Evolutionary conservation across 2,329 filamentous ascomycete genomes (phyloP), one percentile per base, ranked within the genome.

Genomic region (Cercospora janseana): DNA sequence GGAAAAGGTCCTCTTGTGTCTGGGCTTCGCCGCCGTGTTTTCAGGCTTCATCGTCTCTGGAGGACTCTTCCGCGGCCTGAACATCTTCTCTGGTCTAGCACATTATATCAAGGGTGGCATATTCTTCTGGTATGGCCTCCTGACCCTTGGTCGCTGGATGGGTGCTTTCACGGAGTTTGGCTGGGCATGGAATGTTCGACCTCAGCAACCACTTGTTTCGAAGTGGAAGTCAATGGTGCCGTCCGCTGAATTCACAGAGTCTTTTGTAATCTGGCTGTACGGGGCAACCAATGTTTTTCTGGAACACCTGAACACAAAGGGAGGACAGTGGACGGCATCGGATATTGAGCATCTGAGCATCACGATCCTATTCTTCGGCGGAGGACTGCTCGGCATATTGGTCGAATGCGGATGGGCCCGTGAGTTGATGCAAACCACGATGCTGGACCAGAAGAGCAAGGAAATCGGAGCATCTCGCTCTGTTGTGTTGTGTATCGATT

Each of bases 41-140:
- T 86, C 83, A 3, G 92, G 92, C 4, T 79, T 86, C 27, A 79
- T 88, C 23, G 83, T 88, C 0, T 91, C 87, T 63, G 87, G 83
- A 20, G 87, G 91, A 21, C 86, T 96, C 58, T 93, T 93, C 68
- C 57, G 60, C 18, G 40, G 57, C n/a, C 50, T 57, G 2, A 53
- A 76, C 2, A 74, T 96, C 50, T 94, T 92, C 74, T 91, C 84
- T 60, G 89, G 92, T 2, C 76, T 96, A 32, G 92, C 92, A 6
- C 92, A 97, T 66, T 95, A 88, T 74, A 83, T 96, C 68, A 97
- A 97, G 68, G 92, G 92, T 37, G 88, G 88, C 3, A 86, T 97
- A 47, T 97, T 97, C 75, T 89, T 96, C 72, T 93, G 88, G 84
- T 88, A 94, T 56, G 92, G 92, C 6, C 71, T 95, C 15, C 72